A percentile compares a stretch with the other conserved stretches of the same genome.
Evolutionary conservation across 1,139 yeast genomes (phyloP).

Genomic region (Starmera stellimalicola): DNA sequence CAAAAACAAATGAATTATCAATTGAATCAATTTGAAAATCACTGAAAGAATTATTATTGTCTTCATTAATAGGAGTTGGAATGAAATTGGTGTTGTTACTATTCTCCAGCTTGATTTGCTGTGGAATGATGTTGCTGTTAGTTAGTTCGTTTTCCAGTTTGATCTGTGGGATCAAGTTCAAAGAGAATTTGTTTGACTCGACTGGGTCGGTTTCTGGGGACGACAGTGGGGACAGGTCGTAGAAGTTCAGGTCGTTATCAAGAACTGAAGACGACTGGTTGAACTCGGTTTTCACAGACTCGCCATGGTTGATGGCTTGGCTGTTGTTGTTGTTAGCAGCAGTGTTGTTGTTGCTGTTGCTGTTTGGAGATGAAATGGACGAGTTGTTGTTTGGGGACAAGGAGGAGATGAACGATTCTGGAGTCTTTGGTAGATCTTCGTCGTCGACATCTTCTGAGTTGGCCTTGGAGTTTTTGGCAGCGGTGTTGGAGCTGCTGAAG

Average conservation of each 20-base stretch:
- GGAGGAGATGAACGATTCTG: constrained; percentile 15
- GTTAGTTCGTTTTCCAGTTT: constrained; percentile 3
- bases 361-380: neutral
- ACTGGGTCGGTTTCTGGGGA: constrained; percentile 9
- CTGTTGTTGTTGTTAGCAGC: neutral
- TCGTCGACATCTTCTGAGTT: constrained; percentile 4
- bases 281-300: too few species aligned
- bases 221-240: constrained; percentile 1
- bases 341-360: neutral
- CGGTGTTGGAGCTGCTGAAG: neutral
- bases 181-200: constrained; percentile 13
- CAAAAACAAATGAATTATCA: constrained; percentile 22
- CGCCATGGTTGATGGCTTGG: too few species aligned
- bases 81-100: too few species aligned
- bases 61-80: constrained; percentile 1
- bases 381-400: too few species aligned
- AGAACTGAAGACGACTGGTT: neutral
- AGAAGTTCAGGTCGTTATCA: neutral
- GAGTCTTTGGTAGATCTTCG: constrained; percentile 16
- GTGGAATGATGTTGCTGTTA: constrained; percentile 2
- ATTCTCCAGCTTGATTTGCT: too few species aligned
- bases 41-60: constrained; percentile 4
- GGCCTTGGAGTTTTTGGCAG: neutral
- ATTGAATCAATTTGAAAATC: constrained; percentile 12
- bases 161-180: constrained; percentile 11